Evolutionary conservation across 2,329 filamentous ascomycete species (phyloP), one percentile per base, ranked within the genome.

Genomic region (Aspergillus pseudoviridinutans): DNA sequence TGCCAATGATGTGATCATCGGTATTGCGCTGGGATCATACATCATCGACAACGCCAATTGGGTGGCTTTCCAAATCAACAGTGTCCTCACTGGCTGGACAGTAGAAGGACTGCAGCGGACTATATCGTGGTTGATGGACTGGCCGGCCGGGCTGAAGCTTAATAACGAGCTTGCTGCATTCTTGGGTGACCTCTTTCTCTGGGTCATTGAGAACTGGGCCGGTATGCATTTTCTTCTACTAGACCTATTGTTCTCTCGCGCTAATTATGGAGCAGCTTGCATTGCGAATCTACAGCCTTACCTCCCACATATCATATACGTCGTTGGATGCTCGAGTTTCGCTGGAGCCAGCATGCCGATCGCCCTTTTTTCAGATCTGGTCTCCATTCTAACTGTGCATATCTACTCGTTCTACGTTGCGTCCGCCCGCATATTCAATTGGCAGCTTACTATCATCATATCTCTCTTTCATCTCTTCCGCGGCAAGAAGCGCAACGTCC

Each of bases 341-440:
- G 93, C 91, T 2, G 94, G 94, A 9, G 94, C 94, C 54, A 97
- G 92, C 71, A 92, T 99, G 89, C 92, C 95, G 1, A 94, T 99
- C 54, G 92, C 93, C 22, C 84, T 99, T 59, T 93, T 96, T 74
- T 97, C 93, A 0, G 94, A 99, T 72, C 83, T 99, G 6, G 82
- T 97, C 3, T 96, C 93, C 1, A 82, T 95, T 50, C 80, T 97
- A 58, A 99, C 95, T 1, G 79, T 99, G 38, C 94, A 99, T 75
- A 97, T 99, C 56, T 96, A 97, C 79, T 96, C 90, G 1, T 99
- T 99, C 74, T 99, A 99, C 74, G 88, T 97, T 57, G 93, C 95
- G 17, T 96, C 92, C 8, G 94, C 94, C 2, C 88, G 94, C 53
- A 97, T 99, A 68, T 99, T 93, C 75, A 92, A 97, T 76, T 99